Percentiles rank a stretch among this genome's conserved stretches.
Conservation (phyloP, 805 yeast genomes). For the Teunomyces barrocoloradensis region DNA sequence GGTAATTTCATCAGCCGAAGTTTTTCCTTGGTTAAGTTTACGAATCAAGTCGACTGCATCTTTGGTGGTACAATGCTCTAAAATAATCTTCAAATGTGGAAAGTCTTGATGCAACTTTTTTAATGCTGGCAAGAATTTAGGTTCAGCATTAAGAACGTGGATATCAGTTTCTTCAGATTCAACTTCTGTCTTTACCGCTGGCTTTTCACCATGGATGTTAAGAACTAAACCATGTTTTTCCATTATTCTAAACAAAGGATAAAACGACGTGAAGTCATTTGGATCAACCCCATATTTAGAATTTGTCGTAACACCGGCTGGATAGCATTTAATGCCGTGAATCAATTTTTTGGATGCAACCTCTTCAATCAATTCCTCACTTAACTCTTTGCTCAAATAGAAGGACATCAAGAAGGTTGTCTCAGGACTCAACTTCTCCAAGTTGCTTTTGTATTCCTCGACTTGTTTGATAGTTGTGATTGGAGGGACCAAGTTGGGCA, state of each 20-base stretch:
- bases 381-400: conserved; percentile 71
- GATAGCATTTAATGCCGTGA: conserved; percentile 92
- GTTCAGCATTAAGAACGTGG: conserved; percentile 92
- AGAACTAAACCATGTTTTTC: conserved; percentile 72
- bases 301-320: conserved; percentile 99
- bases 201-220: conserved; percentile 95
- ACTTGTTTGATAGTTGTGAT: conserved; percentile 74
- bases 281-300: conserved; percentile 90
- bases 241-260: conserved; percentile 88
- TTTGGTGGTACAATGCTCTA: conserved; percentile 93
- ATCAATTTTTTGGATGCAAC: conserved; percentile 72
- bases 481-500: conserved; percentile 97
- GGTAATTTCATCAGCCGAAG: conserved; percentile 34
- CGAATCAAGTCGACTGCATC: conserved; percentile 81
- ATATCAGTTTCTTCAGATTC: conserved; percentile 56
- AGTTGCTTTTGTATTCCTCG: conserved; percentile 59
- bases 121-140: conserved; percentile 86
- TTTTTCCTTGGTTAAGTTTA: conserved; percentile 51
- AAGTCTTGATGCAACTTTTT: conserved; percentile 73
- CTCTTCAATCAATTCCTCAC: conserved; percentile 79
- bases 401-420: conserved; percentile 92
- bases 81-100: conserved; percentile 80
- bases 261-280: conserved; percentile 83
- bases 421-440: conserved; percentile 67
- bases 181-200: conserved; percentile 50